Conservation (phyloP, 257 asterid genomes). For the Phtheirospermum japonicum region DNA sequence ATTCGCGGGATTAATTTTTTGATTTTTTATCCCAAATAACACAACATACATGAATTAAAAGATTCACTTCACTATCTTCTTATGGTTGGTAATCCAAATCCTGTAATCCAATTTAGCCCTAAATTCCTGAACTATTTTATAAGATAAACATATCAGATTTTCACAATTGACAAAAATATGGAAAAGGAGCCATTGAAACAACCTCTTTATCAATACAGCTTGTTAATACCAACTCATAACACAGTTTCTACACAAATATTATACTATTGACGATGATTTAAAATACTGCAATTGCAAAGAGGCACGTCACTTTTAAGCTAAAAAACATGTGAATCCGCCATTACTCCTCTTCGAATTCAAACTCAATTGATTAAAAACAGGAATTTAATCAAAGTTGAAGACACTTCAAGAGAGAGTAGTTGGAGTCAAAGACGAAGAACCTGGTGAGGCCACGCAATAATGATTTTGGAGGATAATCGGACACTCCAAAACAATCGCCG, state of each 20-base stretch:
- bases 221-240: no score
- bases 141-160: neutral
- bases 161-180: neutral
- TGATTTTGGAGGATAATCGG: neutral
- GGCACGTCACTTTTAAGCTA: constrained; percentile 17
- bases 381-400: constrained; percentile 9
- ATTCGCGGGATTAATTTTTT: no score
- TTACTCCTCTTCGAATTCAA: neutral
- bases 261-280: constrained; percentile 3
- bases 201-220: neutral
- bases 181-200: neutral
- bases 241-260: neutral
- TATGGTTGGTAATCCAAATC: constrained; percentile 21
- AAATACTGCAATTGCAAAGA: constrained; percentile 7
- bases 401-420: neutral
- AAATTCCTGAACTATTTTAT: constrained; percentile 8
- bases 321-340: constrained; percentile 1
- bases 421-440: constrained; percentile 15
- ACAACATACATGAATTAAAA: neutral
- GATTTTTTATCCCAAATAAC: neutral
- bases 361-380: neutral
- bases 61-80: constrained; percentile 1
- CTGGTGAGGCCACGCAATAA: constrained; percentile 1
- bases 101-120: constrained; percentile 15
- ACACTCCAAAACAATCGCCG: constrained; percentile 21